Evolutionary conservation across 306 rosid genomes (phyloP).

Genomic region (Glycine tomentella): DNA sequence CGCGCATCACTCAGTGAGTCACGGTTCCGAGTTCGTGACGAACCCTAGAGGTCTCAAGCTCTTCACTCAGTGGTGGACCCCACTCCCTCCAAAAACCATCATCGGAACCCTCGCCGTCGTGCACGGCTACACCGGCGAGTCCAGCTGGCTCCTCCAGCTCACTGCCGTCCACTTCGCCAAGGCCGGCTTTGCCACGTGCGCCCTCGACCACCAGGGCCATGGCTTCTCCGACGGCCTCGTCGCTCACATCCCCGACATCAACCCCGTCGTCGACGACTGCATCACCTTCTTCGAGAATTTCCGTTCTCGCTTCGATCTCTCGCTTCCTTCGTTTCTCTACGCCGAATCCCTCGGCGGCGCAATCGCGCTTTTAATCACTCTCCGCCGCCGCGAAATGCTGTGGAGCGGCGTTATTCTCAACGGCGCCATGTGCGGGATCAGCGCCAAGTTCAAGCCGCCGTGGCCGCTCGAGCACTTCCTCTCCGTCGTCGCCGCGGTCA

Average conservation of each 20-base stretch:
- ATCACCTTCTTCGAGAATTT: constrained; percentile 70
- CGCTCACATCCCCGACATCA: constrained; percentile 87
- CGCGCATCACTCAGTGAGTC: constrained; percentile 77
- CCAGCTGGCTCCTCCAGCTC: constrained; percentile 96
- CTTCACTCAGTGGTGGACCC: constrained; percentile 96
- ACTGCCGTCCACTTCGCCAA: constrained; percentile 81
- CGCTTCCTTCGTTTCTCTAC: constrained; percentile 79
- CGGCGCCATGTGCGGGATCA: constrained; percentile 98
- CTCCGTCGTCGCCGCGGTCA: constrained; percentile 66
- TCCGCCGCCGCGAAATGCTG: constrained; percentile 48
- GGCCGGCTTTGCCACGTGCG: constrained; percentile 86
- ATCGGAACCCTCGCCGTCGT: constrained; percentile 74
- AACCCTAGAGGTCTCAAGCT: constrained; percentile 78
- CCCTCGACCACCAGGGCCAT: constrained; percentile 96
- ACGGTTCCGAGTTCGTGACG: constrained; percentile 72
- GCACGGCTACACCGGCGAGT: constrained; percentile 95
- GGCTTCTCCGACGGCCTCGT: constrained; percentile 95
- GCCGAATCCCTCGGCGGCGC: constrained; percentile 98
- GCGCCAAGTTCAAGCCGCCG: constrained; percentile 92
- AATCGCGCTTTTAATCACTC: constrained; percentile 76
- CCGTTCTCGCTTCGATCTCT: constrained; percentile 62
- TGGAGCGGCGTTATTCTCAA: constrained; percentile 85
- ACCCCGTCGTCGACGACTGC: constrained; percentile 91
- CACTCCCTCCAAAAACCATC: constrained; percentile 63
- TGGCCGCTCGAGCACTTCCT: constrained; percentile 96